A percentile compares a stretch with the other conserved stretches of the same genome.
These are phyloP conservation scores for Davidsoniella australis DNA, from an alignment of 2,329 filamentous ascomycete species.

Conservation along the genomic window DNA sequence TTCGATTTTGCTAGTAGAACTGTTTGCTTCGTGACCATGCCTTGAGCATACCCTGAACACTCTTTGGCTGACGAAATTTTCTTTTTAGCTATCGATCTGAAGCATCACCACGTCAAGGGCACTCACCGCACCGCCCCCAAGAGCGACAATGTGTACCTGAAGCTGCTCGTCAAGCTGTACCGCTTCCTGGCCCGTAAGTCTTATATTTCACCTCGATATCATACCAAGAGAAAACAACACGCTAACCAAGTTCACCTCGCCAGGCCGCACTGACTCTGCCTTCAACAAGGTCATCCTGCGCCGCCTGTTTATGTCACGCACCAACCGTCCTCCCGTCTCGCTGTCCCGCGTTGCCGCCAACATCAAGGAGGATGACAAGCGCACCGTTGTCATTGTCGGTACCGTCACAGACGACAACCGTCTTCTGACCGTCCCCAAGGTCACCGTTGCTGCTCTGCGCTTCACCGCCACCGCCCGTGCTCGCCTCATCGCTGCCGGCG, in stretches of 20 bases:
- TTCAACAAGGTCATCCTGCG: slow-evolving; percentile 99
- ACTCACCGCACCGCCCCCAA: slow-evolving; percentile 88
- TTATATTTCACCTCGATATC: neutral
- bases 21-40: slow-evolving; percentile 16
- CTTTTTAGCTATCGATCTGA: slow-evolving; percentile 53
- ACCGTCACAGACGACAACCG: slow-evolving; percentile 98
- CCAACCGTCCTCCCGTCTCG: slow-evolving; percentile 91
- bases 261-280: slow-evolving; percentile 84
- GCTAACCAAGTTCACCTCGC: neutral
- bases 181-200: slow-evolving; percentile 86
- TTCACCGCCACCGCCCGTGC: slow-evolving; percentile 94
- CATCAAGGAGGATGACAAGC: slow-evolving; percentile 49
- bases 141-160: slow-evolving; percentile 96
- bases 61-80: slow-evolving; percentile 15
- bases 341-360: slow-evolving; percentile 75
- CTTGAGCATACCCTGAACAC: slow-evolving; percentile 40
- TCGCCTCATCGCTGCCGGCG: slow-evolving; percentile 81
- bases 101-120: slow-evolving; percentile 50
- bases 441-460: slow-evolving; percentile 82
- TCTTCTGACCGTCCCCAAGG: slow-evolving; percentile 75
- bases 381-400: slow-evolving; percentile 87
- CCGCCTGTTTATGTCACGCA: slow-evolving; percentile 95
- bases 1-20: slow-evolving; percentile 5
- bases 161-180: slow-evolving; percentile 96
- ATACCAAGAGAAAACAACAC: slow-evolving; percentile 3